Conservation (phyloP, 1,284 basidiomycete genomes). For the Neonothopanus nambi region DNA sequence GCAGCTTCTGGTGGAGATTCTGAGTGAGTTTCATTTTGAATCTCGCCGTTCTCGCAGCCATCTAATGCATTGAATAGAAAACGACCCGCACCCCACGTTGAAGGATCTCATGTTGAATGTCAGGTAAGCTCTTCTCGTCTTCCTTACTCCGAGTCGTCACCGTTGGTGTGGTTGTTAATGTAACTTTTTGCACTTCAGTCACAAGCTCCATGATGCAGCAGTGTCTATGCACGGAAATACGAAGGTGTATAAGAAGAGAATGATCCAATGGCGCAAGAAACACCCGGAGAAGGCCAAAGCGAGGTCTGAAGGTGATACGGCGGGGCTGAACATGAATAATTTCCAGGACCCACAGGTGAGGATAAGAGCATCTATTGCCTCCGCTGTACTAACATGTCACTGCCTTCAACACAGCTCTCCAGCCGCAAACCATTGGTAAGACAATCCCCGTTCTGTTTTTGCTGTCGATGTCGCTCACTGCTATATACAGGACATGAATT, state of each 20-base stretch:
- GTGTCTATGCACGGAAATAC: constrained; percentile 12
- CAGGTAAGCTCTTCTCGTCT: constrained; percentile 18
- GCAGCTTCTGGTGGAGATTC: constrained; percentile 14
- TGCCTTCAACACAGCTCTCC: too few species aligned
- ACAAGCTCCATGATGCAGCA: constrained; percentile 12
- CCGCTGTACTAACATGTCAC: too few species aligned
- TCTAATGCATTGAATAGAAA: not conserved
- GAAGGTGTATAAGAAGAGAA: constrained; percentile 11
- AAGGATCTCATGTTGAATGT: constrained; percentile 24
- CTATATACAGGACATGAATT: too few species aligned
- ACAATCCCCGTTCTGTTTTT: too few species aligned
- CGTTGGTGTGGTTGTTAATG: too few species aligned
- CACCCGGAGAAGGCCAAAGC: not conserved
- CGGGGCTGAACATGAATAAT: constrained; percentile 15
- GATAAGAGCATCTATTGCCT: too few species aligned
- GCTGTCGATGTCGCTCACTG: too few species aligned
- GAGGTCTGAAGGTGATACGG: constrained; percentile 7
- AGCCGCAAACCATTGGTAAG: too few species aligned
- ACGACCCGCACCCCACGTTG: constrained; percentile 25
- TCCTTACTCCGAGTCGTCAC: too few species aligned
- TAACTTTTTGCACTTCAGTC: not conserved
- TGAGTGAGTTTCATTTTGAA: constrained; percentile 9
- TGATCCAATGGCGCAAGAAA: not conserved
- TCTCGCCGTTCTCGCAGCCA: not conserved
- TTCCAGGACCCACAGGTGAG: constrained; percentile 20